These are phyloP conservation scores for Limonium bicolor DNA, from an alignment of 148 eudicot species.

Conservation along the genomic window DNA sequence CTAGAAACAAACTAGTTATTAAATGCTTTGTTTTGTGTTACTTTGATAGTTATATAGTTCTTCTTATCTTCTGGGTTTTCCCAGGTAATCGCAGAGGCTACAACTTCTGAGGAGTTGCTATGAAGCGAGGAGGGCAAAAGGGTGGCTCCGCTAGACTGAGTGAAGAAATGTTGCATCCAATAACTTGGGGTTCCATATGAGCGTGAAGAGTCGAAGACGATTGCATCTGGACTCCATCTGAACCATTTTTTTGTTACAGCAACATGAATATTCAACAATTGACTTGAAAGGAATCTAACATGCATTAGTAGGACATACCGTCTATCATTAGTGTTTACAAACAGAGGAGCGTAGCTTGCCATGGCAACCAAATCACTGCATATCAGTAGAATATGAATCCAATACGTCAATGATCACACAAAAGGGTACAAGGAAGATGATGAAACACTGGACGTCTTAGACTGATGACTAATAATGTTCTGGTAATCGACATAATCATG, in stretches of 20 bases:
- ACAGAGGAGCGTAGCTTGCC: slow-evolving; percentile 87
- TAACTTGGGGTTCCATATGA: slow-evolving; percentile 62
- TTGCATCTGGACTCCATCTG: slow-evolving; percentile 70
- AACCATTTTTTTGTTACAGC: not conserved
- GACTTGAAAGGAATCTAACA: not conserved
- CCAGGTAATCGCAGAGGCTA: slow-evolving; percentile 49
- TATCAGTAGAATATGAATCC: not conserved
- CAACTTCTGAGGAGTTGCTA: slow-evolving; percentile 16
- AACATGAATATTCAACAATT: not conserved
- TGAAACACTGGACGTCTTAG: no score
- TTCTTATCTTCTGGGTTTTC: slow-evolving; percentile 13
- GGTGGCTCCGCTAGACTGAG: slow-evolving; percentile 47
- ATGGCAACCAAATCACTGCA: slow-evolving; percentile 81
- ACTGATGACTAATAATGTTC: no score
- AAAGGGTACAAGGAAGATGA: no score
- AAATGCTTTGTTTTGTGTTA: not conserved
- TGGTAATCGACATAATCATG: no score
- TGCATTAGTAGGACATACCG: slow-evolving; percentile 10
- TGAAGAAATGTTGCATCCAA: slow-evolving; percentile 77
- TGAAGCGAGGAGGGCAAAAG: slow-evolving; percentile 34
- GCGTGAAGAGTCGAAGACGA: slow-evolving; percentile 43
- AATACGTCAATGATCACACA: not conserved
- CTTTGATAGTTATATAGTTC: slow-evolving; percentile 56
- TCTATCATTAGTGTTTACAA: slow-evolving; percentile 41
- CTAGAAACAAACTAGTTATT: not conserved